A percentile compares a stretch with the other conserved stretches of the same genome.
phyloP scores from a whole-genome alignment of 495 filamentous ascomycete species.

The Geopyxis carbonaria region DNA sequence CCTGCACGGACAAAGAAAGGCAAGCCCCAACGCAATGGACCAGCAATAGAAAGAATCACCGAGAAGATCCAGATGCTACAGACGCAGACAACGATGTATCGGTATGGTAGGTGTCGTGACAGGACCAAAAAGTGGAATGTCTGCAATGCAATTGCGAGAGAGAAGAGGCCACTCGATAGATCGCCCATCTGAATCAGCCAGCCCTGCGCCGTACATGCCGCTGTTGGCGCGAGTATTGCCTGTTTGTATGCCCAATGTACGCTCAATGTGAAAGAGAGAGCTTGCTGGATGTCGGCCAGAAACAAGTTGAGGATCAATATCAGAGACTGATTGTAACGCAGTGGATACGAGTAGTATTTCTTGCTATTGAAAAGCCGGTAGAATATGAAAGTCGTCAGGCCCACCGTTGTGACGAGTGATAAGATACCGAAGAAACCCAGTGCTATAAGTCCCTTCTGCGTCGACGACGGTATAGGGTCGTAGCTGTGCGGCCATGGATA shows the following conservation, averaged over 20 bases:
- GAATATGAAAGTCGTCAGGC: conserved; percentile 1
- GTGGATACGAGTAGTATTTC: not conserved
- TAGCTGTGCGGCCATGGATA: conserved; percentile 3
- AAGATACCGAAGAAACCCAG: not conserved
- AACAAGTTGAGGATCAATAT: conserved; percentile 5
- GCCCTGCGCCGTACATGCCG: not conserved
- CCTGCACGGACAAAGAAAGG: not conserved
- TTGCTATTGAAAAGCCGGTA: conserved; percentile 2
- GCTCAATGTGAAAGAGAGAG: conserved; percentile 1
- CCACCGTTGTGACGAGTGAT: not conserved
- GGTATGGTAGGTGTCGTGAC: not conserved
- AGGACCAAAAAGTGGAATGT: conserved; percentile 6
- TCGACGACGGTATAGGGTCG: conserved; percentile 1
- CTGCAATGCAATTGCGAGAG: conserved; percentile 2
- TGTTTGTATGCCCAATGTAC: conserved; percentile 1
- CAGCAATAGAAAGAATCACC: not conserved
- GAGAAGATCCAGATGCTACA: not conserved
- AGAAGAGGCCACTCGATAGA: conserved; percentile 6
- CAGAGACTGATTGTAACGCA: conserved; percentile 3
- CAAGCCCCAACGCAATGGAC: not conserved
- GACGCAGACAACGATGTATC: not conserved
- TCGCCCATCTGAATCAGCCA: conserved; percentile 5
- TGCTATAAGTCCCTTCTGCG: not conserved
- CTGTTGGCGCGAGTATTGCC: conserved; percentile 4
- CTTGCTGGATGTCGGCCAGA: conserved; percentile 6